Evolutionary conservation across 306 rosid species (phyloP), one percentile per base, ranked within the genome.

Genomic region (Cicer pinnatifidum): DNA sequence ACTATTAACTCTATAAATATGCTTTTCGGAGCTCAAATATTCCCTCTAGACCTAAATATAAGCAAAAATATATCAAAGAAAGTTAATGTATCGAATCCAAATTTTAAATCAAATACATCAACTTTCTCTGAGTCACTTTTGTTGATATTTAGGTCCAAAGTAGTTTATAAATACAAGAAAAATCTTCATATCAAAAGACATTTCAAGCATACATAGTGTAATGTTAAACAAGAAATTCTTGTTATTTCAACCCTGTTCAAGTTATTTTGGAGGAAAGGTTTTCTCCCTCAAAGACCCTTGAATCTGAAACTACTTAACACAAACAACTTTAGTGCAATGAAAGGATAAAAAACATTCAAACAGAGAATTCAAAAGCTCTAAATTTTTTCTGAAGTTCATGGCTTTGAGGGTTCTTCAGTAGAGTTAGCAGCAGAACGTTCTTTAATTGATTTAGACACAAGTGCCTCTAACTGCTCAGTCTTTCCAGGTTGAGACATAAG

Each of bases 381-480:
- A 46, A 5, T 28, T 61, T 69, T 59, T 57, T 68, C 44, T 15
- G 71, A 59, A 69, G 17, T 58, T 53, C 73, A 86, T 28, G 84
- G 89, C 83, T 90, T 88, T 38, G 83, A 40, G 8, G 81, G 80
- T 1, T 92, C 75, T 44, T 86, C 89, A 13, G 82, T 41, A 8
- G 88, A 84, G 81, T 70, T 69, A 46, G 47, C 80, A 10, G 75
- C 59, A 33, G 83, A 56, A 46, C 39, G 1, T 6, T 66, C 71
- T 66, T 66, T 66, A 9, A 7, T n/a, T 58, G 65, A 6, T 58
- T 58, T 58, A 28, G 64, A 2, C 17, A 58, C 10, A 33, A 58
- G 65, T 28, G 38, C 65, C 65, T 58, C 65, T 28, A 58, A 12
- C 43, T 58, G 20, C 13, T 58, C 65, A 6, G 40, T 58, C 65